A percentile compares a stretch with the other conserved stretches of the same genome.
Evolutionary conservation across 2,329 filamentous ascomycete species (phyloP).

Genomic region (Penicillium freii): DNA sequence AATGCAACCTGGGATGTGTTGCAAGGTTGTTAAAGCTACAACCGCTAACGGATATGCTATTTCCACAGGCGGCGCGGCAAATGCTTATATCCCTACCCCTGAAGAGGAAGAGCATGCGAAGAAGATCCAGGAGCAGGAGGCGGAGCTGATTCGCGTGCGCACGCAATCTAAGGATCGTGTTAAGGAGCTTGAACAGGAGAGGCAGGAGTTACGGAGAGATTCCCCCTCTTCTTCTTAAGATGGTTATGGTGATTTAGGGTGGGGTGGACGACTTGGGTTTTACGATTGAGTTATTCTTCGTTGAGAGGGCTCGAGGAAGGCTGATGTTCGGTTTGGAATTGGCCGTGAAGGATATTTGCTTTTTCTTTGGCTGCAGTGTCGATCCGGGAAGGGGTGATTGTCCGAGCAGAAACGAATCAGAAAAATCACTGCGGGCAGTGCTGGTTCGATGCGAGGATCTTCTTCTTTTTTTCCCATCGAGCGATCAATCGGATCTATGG

Average conservation of each 20-base stretch:
- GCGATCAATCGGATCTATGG: neutral
- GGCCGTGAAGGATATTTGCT: neutral
- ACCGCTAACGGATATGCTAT: neutral
- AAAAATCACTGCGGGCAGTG: conserved; percentile 15
- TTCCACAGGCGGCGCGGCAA: conserved; percentile 36
- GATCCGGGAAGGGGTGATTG: neutral
- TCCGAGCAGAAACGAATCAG: neutral
- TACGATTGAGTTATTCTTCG: neutral
- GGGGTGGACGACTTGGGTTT: neutral
- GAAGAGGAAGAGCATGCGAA: conserved; percentile 28
- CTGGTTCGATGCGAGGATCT: conserved; percentile 6
- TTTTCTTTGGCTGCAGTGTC: neutral
- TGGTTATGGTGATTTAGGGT: neutral
- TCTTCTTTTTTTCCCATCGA: conserved; percentile 7
- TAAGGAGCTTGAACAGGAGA: conserved; percentile 26
- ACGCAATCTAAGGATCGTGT: conserved; percentile 30
- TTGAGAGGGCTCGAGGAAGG: neutral
- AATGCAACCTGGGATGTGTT: neutral
- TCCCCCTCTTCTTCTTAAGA: conserved; percentile 3
- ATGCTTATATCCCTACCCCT: conserved; percentile 33
- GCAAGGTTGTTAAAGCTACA: neutral
- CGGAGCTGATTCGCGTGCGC: conserved; percentile 34
- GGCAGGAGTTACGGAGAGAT: conserved; percentile 19
- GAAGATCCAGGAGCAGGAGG: conserved; percentile 35
- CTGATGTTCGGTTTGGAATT: neutral